Base-by-base conservation (phyloP, 2,329 filamentous ascomycete species). In the Ophiostoma sp. region DNA sequence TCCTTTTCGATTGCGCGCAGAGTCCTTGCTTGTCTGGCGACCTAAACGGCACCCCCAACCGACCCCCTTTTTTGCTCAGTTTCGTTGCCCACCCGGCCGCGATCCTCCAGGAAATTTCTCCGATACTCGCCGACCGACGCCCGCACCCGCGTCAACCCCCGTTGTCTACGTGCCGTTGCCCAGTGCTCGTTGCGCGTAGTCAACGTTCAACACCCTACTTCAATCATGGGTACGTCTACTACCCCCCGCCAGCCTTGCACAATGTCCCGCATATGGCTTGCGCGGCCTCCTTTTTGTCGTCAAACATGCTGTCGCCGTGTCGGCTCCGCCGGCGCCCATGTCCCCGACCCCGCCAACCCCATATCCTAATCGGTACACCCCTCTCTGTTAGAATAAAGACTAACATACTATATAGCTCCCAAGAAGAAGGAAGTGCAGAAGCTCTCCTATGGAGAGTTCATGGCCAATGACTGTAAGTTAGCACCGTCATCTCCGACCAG, bases 361-460 rank as follows among this genome's bases (percentile, higher is more conserved):
- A 15, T 39, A 4, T 2, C 19, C 28, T 33, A 15, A 19, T 15
- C 15, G 25, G 19, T 8, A 42, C 5, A 39, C 5, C 25, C n/a
- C 19, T 25, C 33, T 42, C 8, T 50, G 28, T 12, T 17, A 42
- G 17, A 11, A 17, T 12, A 28, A 28, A 48, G 70, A 89, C 82
- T 78, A 75, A 75, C 75, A 71, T 75, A 75, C 17, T 61, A 71
- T 82, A 75, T 81, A 97, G 95, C 93, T 89, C 95, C 95, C 78
- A 93, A 95, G 84, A 97, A 97, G 87, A 93, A 94, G 87, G 92
- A 97, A 85, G 88, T 90, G 84, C 92, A 97, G 90, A 99, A 97
- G 89, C 95, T 99, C 93, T 94, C 93, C 87, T 91, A 98, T 82
- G 93, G 94, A 88, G 93, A 94, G 85, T 99, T 99, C 89, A 89